Evolutionary conservation across 257 asterid species (phyloP), one percentile per base, ranked within the genome.

Genomic region (Solanum clarkiae): DNA sequence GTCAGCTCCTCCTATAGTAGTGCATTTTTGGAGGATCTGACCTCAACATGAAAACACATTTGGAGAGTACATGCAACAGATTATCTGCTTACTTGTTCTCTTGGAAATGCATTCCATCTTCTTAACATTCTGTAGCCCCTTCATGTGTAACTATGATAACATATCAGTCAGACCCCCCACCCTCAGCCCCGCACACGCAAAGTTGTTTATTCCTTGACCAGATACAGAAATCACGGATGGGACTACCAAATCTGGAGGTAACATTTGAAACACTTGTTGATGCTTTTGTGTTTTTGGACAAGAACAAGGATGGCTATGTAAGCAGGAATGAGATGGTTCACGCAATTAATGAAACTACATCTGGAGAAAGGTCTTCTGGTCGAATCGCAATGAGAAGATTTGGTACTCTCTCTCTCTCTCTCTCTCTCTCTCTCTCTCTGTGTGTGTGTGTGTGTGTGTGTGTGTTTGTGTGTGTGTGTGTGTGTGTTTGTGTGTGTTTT

Each of bases 301-400:
- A 93, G 96, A 93, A 94, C 96, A 91, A 91, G 89, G 98, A 95
- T 75, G 98, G 98, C 26, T 90, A 89, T 55, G 98, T 93, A 84
- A 93, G 98, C 95, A 92, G 86, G 89, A 88, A 56, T 45, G 98
- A 95, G 94, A 95, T 95, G 98, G 89, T 92, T 86, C 87, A 87
- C 18, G 95, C 98, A 42, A 94, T 95, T 81, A 93, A 95, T 36
- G 98, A 93, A 88, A 94, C 93, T 45, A 86, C 90, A 32, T 63
- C 93, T 0, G 98, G 98, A 29, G 97, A 94, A 87, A 86, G 98
- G 83, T 95, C 98, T 83, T 95, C 98, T 16, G 98, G 94, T 75
- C 93, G 92, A 84, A 94, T 95, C 56, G 98, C 94, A 87, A 88
- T 95, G 98, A 93, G 90, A 92, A 92, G 98, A 95, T 95, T 95